Conservation (phyloP, 331 rosid species). For the Ulmus americana region DNA sequence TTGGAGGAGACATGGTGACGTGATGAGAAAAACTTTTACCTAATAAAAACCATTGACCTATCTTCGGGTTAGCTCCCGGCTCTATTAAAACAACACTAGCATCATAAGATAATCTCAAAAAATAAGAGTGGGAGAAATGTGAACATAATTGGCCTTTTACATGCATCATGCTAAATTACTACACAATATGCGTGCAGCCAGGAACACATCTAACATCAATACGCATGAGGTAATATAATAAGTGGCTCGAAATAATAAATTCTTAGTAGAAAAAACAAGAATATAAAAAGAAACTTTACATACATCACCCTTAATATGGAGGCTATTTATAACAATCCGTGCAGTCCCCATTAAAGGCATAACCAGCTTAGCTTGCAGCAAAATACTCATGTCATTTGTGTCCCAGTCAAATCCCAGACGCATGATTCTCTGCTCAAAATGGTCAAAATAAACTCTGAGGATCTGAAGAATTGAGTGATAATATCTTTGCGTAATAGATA, state of each 20-base stretch:
- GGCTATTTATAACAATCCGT: slow-evolving; percentile 83
- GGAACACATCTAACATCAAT: neutral
- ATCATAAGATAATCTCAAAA: neutral
- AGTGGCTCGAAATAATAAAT: neutral
- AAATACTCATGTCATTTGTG: slow-evolving; percentile 80
- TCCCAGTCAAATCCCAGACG: slow-evolving; percentile 87
- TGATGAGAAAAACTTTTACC: too few species aligned
- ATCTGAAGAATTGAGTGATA: slow-evolving; percentile 13
- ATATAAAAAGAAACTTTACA: slow-evolving; percentile 29
- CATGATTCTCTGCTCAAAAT: slow-evolving; percentile 58
- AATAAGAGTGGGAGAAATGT: neutral
- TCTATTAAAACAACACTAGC: neutral
- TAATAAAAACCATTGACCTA: too few species aligned
- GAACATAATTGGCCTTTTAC: neutral
- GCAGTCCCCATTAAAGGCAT: slow-evolving; percentile 86
- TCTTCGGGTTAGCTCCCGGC: neutral
- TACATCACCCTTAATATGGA: slow-evolving; percentile 96
- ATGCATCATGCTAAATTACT: neutral
- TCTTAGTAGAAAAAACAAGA: neutral
- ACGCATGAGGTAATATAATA: neutral
- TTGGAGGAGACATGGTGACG: too few species aligned
- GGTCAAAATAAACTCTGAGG: slow-evolving; percentile 25
- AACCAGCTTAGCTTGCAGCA: slow-evolving; percentile 82
- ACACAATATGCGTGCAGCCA: neutral
- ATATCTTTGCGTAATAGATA: slow-evolving; percentile 9